Percentiles rank a stretch among this genome's conserved stretches.
These are phyloP conservation scores for Aspergillus funiculosus DNA, from an alignment of 495 filamentous ascomycete genomes.

Conservation along the genomic window DNA sequence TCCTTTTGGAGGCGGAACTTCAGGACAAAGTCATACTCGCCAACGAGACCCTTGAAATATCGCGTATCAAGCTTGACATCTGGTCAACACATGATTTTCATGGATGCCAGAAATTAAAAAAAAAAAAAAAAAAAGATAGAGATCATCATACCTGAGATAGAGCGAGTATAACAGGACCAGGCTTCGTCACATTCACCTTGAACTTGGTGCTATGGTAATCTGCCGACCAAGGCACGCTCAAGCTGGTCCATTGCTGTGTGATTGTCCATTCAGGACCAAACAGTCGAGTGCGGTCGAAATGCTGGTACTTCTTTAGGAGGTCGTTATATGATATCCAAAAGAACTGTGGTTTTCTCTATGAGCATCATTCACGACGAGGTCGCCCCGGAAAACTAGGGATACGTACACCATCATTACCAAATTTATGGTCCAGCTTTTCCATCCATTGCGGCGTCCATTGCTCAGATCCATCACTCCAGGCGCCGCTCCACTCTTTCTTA, in stretches of 20 bases:
- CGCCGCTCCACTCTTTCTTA: conserved; percentile 69
- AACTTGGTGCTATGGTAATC: conserved; percentile 86
- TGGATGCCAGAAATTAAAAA: too few species aligned
- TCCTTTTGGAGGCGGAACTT: conserved; percentile 79
- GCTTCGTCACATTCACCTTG: conserved; percentile 58
- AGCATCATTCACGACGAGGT: not conserved
- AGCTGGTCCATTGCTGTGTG: conserved; percentile 75
- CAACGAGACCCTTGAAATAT: conserved; percentile 77
- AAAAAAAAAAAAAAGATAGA: too few species aligned
- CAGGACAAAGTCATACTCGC: conserved; percentile 73
- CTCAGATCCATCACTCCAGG: conserved; percentile 85
- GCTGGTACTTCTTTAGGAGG: conserved; percentile 73
- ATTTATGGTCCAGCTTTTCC: conserved; percentile 67
- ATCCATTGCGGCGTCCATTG: conserved; percentile 92
- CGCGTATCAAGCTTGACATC: conserved; percentile 60
- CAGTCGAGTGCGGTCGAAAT: conserved; percentile 81
- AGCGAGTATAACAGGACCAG: conserved; percentile 68
- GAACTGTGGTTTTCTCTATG: conserved; percentile 27
- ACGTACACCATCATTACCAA: conserved; percentile 76
- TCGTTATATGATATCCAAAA: conserved; percentile 77
- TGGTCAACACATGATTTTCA: too few species aligned
- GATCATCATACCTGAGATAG: conserved; percentile 64
- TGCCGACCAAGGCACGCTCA: conserved; percentile 78
- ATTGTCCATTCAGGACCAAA: conserved; percentile 81
- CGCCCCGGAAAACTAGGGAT: too few species aligned